phyloP scores from a whole-genome alignment of 345 rosid genomes.

The Citrus hindsii region DNA sequence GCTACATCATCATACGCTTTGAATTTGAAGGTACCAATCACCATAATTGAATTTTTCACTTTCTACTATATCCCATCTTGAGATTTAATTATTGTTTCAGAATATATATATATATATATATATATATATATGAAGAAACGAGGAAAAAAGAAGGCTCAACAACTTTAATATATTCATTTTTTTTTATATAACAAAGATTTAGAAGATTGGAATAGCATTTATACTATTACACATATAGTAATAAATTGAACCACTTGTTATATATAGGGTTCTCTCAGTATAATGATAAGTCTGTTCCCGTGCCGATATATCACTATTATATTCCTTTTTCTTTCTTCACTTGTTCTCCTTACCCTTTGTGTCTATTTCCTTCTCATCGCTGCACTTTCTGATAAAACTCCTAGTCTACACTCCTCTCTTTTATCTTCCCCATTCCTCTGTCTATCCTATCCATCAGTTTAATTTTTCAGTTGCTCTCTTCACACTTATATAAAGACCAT shows the following conservation, averaged over 20 bases:
- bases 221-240: background rate
- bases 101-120: background rate
- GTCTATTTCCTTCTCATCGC: conserved; percentile 18
- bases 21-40: background rate
- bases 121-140: background rate
- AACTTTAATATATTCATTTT: conserved; percentile 1
- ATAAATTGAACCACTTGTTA: conserved; percentile 19
- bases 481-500: too few relatives aligned
- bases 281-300: conserved; percentile 31
- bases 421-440: conserved; percentile 44
- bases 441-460: background rate
- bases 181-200: background rate
- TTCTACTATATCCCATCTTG: background rate
- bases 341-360: conserved; percentile 15
- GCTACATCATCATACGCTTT: too few relatives aligned
- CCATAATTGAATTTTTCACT: background rate
- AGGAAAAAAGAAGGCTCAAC: conserved; percentile 11
- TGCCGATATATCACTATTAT: conserved; percentile 28
- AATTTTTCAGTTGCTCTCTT: too few relatives aligned
- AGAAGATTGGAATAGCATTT: conserved; percentile 5
- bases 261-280: conserved; percentile 8
- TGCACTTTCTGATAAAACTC: conserved; percentile 45
- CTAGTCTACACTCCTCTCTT: conserved; percentile 28
- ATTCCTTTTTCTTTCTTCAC: conserved; percentile 1
- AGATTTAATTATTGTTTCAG: background rate